Evolutionary conservation across 2,329 filamentous ascomycete species (phyloP).

Genomic region (Dothideomycetes sp.): DNA sequence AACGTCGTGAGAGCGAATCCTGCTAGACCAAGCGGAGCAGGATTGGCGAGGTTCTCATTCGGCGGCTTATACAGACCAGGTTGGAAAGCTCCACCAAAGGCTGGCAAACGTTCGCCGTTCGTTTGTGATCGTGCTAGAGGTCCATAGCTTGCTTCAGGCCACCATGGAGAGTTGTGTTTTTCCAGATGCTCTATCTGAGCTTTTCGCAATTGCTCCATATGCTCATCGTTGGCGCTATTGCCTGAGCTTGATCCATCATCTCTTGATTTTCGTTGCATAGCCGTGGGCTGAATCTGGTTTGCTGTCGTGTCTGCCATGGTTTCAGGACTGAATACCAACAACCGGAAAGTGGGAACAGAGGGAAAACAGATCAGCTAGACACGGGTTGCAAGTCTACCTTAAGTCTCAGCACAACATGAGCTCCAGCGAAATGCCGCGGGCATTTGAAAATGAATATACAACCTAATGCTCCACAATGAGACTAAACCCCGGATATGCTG

Average conservation of each 20-base stretch:
- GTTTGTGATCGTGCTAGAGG: conserved; percentile 37
- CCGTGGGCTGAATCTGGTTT: neutral
- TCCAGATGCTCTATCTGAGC: neutral
- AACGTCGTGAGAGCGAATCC: conserved; percentile 80
- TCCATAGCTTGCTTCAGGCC: conserved; percentile 8
- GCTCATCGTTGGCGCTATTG: neutral
- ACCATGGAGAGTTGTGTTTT: neutral
- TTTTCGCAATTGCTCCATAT: neutral
- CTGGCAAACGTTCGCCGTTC: conserved; percentile 33
- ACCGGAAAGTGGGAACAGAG: no score
- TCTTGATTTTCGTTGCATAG: neutral
- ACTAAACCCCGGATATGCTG: neutral
- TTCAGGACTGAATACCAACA: no score
- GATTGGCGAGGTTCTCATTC: conserved; percentile 62
- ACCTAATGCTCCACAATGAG: no score
- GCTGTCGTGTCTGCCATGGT: neutral
- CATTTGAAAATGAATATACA: no score
- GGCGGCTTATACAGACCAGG: conserved; percentile 53
- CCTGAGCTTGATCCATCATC: neutral
- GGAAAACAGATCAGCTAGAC: no score
- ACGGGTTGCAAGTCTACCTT: no score
- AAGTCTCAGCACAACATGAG: no score
- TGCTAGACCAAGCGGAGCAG: conserved; percentile 63
- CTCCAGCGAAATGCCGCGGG: no score
- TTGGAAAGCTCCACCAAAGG: conserved; percentile 65